Base-by-base conservation (phyloP, 78 protist species). In the Thecamonas trahens region DNA sequence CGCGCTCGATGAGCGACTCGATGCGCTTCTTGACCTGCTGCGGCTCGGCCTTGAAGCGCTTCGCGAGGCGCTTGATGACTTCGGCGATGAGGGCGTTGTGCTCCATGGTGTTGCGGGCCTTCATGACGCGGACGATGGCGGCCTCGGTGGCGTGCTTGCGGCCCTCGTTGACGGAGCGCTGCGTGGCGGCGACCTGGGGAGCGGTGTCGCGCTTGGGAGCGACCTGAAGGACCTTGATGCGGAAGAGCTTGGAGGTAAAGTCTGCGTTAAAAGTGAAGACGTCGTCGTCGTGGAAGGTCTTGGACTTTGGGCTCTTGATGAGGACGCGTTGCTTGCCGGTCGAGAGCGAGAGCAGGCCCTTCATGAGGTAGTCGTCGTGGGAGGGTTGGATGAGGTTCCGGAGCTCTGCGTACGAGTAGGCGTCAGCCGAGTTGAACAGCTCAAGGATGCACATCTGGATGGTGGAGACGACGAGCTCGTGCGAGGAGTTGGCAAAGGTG, bases 31-130 rank as follows among this genome's bases (percentile, higher is more conserved):
- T 85, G 87, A 85, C 82, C 54, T 52, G 47, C 50, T 61, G 58
- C 34, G 83, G 86, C 24, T 83, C 64, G 15, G 93, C 86, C 29
- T 42, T n/a, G 82, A 88, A 88, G 37, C 79, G 82, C 22, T 42
- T 28, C 72, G 74, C 40, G 26, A 83, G 61, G 61, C 77, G 86
- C 54, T 66, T 76, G 42, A 79, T 72, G 49, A 81, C 66, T 11
- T 22, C 5, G 64, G 7, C 34, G 39, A n/a, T n/a, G n/a, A n/a
- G n/a, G n/a, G n/a, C n/a, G n/a, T n/a, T n/a, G n/a, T n/a, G n/a
- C n/a, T n/a, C n/a, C n/a, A n/a, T n/a, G n/a, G n/a, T n/a, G n/a
- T n/a, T n/a, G n/a, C n/a, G n/a, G n/a, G n/a, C n/a, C n/a, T n/a
- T n/a, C n/a, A n/a, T n/a, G n/a, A n/a, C n/a, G n/a, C n/a, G n/a